These are phyloP conservation scores for Ceratocystis destructans DNA, from an alignment of 2,329 filamentous ascomycete genomes.

Conservation along the genomic window DNA sequence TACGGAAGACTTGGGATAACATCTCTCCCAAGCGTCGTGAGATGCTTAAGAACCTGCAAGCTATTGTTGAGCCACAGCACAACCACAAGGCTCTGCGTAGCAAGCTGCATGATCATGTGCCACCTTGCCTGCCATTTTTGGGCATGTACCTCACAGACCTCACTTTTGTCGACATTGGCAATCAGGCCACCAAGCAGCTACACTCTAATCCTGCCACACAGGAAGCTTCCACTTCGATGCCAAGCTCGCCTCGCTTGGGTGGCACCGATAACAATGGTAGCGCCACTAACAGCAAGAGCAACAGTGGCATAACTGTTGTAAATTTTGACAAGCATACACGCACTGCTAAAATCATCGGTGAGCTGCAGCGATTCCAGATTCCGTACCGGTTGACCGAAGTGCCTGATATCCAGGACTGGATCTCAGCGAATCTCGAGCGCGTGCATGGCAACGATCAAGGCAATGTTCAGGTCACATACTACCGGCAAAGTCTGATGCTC, in stretches of 20 bases:
- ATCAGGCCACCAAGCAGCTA: slow-evolving; percentile 70
- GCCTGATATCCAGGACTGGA: slow-evolving; percentile 84
- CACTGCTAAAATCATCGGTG: slow-evolving; percentile 88
- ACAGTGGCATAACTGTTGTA: slow-evolving; percentile 62
- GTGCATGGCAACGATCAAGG: slow-evolving; percentile 49
- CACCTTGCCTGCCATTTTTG: slow-evolving; percentile 87
- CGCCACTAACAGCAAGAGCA: slow-evolving; percentile 27
- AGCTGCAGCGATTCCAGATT: slow-evolving; percentile 91
- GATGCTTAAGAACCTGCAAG: slow-evolving; percentile 62
- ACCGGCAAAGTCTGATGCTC: slow-evolving; percentile 70
- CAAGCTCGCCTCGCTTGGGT: slow-evolving; percentile 32
- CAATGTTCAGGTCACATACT: slow-evolving; percentile 50
- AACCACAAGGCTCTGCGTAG: slow-evolving; percentile 82
- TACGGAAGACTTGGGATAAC: slow-evolving; percentile 84
- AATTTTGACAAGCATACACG: slow-evolving; percentile 97
- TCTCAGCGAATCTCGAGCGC: slow-evolving; percentile 64
- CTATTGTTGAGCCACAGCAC: slow-evolving; percentile 75
- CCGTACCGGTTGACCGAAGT: slow-evolving; percentile 74
- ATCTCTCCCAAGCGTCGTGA: slow-evolving; percentile 74
- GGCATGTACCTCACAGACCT: slow-evolving; percentile 94
- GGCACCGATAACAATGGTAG: slow-evolving; percentile 25
- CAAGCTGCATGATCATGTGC: slow-evolving; percentile 70
- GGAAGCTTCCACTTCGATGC: slow-evolving; percentile 42
- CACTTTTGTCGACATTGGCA: slow-evolving; percentile 90
- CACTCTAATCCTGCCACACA: slow-evolving; percentile 28